Evolutionary conservation across 768 basidiomycete genomes (phyloP).

Genomic region (Cystobasidium tubakii): DNA sequence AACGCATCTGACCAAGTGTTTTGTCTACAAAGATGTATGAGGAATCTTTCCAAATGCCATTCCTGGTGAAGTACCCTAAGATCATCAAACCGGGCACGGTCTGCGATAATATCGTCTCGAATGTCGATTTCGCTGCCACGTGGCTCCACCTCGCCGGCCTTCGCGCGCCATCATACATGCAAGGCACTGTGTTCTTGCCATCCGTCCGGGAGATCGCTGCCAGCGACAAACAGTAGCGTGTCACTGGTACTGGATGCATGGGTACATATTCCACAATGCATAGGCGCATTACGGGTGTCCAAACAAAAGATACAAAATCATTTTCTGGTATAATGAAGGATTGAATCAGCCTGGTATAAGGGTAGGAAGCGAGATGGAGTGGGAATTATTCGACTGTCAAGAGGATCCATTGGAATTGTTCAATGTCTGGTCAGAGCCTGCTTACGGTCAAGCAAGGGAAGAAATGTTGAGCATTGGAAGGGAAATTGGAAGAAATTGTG

Average conservation of each 20-base stretch:
- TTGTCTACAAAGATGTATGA: slow-evolving; percentile 32
- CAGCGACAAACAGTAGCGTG: slow-evolving; percentile 38
- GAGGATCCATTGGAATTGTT: slow-evolving; percentile 44
- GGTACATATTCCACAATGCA: slow-evolving; percentile 36
- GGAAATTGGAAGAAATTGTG: slow-evolving; percentile 43
- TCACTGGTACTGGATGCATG: slow-evolving; percentile 40
- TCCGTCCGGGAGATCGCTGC: background rate
- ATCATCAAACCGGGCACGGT: slow-evolving; percentile 34
- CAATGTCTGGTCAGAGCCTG: slow-evolving; percentile 38
- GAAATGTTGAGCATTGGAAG: slow-evolving; percentile 39
- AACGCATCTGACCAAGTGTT: background rate
- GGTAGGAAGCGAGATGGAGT: slow-evolving; percentile 40
- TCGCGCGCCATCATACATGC: slow-evolving; percentile 36
- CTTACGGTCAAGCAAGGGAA: slow-evolving; percentile 33
- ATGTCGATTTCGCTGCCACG: slow-evolving; percentile 39
- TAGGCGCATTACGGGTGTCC: slow-evolving; percentile 42
- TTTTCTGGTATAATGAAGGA: slow-evolving; percentile 43
- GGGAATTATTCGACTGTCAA: slow-evolving; percentile 45
- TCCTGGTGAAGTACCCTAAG: slow-evolving; percentile 29
- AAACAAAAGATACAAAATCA: slow-evolving; percentile 42
- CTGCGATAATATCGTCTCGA: slow-evolving; percentile 36
- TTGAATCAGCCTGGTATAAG: slow-evolving; percentile 38
- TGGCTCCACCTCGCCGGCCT: slow-evolving; percentile 35
- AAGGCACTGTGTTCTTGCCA: slow-evolving; percentile 33
- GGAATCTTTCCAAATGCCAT: slow-evolving; percentile 41